Evolutionary conservation across 2,329 filamentous ascomycete genomes (phyloP), one percentile per base, ranked within the genome.

Genomic region (Colletotrichum shisoi): DNA sequence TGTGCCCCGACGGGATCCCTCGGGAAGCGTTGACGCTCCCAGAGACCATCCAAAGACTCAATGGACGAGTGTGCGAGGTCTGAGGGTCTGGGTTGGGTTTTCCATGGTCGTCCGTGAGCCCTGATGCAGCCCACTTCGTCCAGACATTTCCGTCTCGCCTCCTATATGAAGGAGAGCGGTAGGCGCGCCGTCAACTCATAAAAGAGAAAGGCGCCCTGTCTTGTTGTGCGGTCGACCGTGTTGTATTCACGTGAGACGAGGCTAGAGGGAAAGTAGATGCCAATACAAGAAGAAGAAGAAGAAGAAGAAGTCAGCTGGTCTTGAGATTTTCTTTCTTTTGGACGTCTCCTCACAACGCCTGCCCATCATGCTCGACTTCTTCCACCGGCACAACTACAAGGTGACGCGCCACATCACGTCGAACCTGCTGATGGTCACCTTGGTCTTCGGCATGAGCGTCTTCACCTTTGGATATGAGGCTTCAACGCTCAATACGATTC

Each of bases 401-500:
- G 63, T 70, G 39, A 69, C 68, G 39, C 58, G 44, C 37, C 58
- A 69, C 39, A 57, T 72, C 24, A 71, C 70, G 15, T 68, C 68
- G 1, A 72, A 72, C 13, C 48, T 71, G 42, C 34, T 71, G 46
- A 52, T 69, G 45, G 65, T 70, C 37, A 65, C 70, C 11, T 44
- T 72, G 42, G 62, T 70, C 1, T 62, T 72, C n/a, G 69, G 68
- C 45, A 67, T 69, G 48, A 71, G 69, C 42, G 71, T 72, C 57
- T 72, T 72, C 48, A 61, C 70, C 8, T 72, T 70, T 42, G 71
- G 71, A 13, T 72, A 70, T 60, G 70, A 72, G 44, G 69, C 58
- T 8, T 69, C 70, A 31, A 70, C 71, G 21, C 51, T 72, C 45
- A 69, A 67, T 39, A 71, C 71, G 1, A 69, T 68, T 4, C 71